Evolutionary conservation across 2,329 filamentous ascomycete species (phyloP).

Genomic region (Didymella pinodella): DNA sequence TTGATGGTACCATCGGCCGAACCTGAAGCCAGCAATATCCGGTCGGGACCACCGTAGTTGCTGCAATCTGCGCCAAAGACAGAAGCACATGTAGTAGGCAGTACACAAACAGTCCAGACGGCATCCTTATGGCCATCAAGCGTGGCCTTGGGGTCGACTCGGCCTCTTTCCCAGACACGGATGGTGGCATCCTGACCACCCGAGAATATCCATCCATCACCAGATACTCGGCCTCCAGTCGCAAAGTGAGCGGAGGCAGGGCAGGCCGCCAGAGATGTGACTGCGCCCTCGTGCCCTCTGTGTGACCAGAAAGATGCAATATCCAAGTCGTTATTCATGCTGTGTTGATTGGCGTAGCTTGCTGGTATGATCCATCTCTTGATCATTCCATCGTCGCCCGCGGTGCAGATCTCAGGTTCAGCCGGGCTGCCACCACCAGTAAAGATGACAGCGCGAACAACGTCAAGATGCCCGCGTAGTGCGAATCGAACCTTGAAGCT

Average conservation of each 20-base stretch:
- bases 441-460: slow-evolving; percentile 93
- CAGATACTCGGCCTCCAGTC: slow-evolving; percentile 83
- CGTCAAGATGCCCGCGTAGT: slow-evolving; percentile 89
- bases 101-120: slow-evolving; percentile 92
- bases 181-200: slow-evolving; percentile 94
- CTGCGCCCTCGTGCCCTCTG: slow-evolving; percentile 88
- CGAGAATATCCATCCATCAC: slow-evolving; percentile 98
- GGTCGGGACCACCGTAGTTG: slow-evolving; percentile 80
- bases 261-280: slow-evolving; percentile 86
- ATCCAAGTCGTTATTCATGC: slow-evolving; percentile 80
- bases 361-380: slow-evolving; percentile 96
- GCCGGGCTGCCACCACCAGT: slow-evolving; percentile 94
- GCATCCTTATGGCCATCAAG: slow-evolving; percentile 94
- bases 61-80: slow-evolving; percentile 78
- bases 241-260: slow-evolving; percentile 87
- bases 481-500: slow-evolving; percentile 95
- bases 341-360: slow-evolving; percentile 71
- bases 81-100: slow-evolving; percentile 81
- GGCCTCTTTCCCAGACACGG: slow-evolving; percentile 91
- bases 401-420: slow-evolving; percentile 96
- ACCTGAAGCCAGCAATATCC: slow-evolving; percentile 89
- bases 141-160: slow-evolving; percentile 94
- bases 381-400: slow-evolving; percentile 92
- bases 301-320: slow-evolving; percentile 95
- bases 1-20: slow-evolving; percentile 90